Evolutionary conservation across 2,329 filamentous ascomycete genomes (phyloP).

Genomic region (Hortaea sp.): DNA sequence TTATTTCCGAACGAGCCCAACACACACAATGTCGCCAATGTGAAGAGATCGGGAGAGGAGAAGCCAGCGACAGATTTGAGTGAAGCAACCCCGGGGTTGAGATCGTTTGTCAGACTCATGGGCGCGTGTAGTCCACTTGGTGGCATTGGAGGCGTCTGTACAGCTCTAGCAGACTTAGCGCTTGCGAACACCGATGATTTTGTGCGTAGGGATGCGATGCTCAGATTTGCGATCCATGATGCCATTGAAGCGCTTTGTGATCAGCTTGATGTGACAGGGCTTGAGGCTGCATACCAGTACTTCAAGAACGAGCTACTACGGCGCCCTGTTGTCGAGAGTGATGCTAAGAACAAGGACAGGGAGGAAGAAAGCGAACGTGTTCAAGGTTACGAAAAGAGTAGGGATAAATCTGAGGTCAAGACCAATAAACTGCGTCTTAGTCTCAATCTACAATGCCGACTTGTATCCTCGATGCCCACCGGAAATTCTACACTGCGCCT

Average conservation of each 20-base stretch:
- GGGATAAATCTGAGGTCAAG: background rate
- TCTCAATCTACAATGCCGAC: constrained; percentile 41
- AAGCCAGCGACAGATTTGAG: too few relatives aligned
- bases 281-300: constrained; percentile 2
- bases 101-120: constrained; percentile 48
- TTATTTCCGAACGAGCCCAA: background rate
- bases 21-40: background rate
- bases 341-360: too few relatives aligned
- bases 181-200: constrained; percentile 19
- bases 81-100: constrained; percentile 19
- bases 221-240: constrained; percentile 13
- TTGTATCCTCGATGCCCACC: constrained; percentile 51
- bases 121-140: background rate
- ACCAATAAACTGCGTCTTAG: constrained; percentile 3
- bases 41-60: background rate
- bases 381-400: background rate
- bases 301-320: constrained; percentile 1
- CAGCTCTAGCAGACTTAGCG: constrained; percentile 16
- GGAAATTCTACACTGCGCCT: constrained; percentile 43
- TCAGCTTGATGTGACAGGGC: constrained; percentile 5
- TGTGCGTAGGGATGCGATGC: constrained; percentile 8
- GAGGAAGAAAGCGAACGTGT: background rate
- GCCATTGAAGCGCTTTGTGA: constrained; percentile 14
- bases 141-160: background rate
- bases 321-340: too few relatives aligned